These are phyloP conservation scores for Drechslerella coelobrocha DNA, from an alignment of 2,329 filamentous ascomycete species.

Conservation along the genomic window DNA sequence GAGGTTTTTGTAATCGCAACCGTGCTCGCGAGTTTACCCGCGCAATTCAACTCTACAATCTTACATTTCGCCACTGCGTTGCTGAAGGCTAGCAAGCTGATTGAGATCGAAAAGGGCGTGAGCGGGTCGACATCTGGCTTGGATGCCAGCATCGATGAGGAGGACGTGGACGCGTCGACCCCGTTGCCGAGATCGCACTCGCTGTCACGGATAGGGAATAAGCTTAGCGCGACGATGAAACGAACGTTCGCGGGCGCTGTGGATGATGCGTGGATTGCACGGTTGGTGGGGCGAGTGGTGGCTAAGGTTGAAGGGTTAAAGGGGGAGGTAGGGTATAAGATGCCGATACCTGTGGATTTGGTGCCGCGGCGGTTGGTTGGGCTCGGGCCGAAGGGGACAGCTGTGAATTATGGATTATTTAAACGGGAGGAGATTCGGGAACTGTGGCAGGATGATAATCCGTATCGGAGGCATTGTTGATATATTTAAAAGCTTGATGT, in stretches of 20 bases:
- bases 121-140: slow-evolving; percentile 51
- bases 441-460: slow-evolving; percentile 34
- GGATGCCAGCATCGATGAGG: slow-evolving; percentile 3
- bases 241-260: slow-evolving; percentile 61
- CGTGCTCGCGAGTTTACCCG: slow-evolving; percentile 63
- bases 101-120: slow-evolving; percentile 63
- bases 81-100: slow-evolving; percentile 67
- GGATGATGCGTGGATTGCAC: slow-evolving; percentile 66
- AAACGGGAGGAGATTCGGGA: slow-evolving; percentile 26
- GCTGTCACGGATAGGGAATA: slow-evolving; percentile 55
- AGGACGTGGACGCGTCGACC: not conserved
- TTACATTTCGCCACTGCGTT: slow-evolving; percentile 65
- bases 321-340: slow-evolving; percentile 64
- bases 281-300: slow-evolving; percentile 63
- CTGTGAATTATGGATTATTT: slow-evolving; percentile 36
- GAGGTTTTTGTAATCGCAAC: slow-evolving; percentile 60
- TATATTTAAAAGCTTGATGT: not conserved
- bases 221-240: slow-evolving; percentile 62
- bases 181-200: slow-evolving; percentile 50
- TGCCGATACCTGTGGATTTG: slow-evolving; percentile 61
- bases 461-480: slow-evolving; percentile 36
- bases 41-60: slow-evolving; percentile 63
- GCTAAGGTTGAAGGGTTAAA: slow-evolving; percentile 62
- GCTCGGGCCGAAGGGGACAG: slow-evolving; percentile 42
- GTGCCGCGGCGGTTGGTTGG: slow-evolving; percentile 52